Base-by-base conservation (phyloP, 2,329 filamentous ascomycete genomes). In the Ceratocystis destructans region DNA sequence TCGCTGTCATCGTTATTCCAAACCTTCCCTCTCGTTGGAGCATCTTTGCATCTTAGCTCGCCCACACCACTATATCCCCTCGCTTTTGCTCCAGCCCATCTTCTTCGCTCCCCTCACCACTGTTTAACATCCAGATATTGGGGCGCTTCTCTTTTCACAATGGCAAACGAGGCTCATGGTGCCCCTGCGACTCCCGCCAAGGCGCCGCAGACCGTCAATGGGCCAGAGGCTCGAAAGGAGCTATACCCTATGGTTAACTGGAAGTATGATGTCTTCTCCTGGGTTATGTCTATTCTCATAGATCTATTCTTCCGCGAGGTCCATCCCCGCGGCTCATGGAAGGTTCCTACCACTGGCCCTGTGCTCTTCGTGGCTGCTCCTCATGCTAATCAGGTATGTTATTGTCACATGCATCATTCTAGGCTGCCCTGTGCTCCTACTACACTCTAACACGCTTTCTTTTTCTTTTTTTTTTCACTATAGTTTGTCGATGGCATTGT, bases 221-320 rank as follows among this genome's bases (percentile, higher is more conserved):
- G 17, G 41, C 44, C 50, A 5, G 53, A 46, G 7, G 41, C 28
- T 53, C 66, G 69, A 55, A 83, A 83, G 73, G 83, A 87, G 74
- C 77, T 84, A 57, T 84, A 85, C 71, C 84, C 84, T 64, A 88
- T 89, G 85, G 85, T 84, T 72, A 81, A 83, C 71, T 88, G 83
- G 80, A 86, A 87, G 70, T 92, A 92, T 75, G 88, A 92, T 77
- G 80, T 86, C 68, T 88, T 91, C 72, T 80, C 92, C 41, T 90
- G 88, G 82, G 81, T 81, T 62, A 87, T 91, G 74, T 88, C 87
- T 53, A 83, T 97, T 70, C 81, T 97, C 64, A 86, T 95, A 70
- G 94, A 99, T 76, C 85, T 96, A 71, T 99, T 99, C 83, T 99
- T 99, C 80, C 87, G 94, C 71, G 94, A 99, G 77, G 90, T 99